phyloP scores from a whole-genome alignment of 1,284 basidiomycete species.

The Amylostereum areolatum region DNA sequence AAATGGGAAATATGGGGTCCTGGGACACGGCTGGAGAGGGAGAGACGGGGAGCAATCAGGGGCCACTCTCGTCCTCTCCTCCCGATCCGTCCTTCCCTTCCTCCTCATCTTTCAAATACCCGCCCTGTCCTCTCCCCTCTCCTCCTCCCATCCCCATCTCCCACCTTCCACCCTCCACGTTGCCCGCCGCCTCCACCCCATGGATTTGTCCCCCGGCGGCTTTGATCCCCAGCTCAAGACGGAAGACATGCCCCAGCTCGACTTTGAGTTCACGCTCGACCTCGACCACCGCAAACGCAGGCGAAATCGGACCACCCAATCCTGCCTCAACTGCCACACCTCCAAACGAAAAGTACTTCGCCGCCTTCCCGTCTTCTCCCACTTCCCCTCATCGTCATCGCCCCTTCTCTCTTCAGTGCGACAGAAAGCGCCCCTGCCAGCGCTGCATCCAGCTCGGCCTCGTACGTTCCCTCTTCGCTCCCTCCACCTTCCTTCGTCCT shows the following conservation, averaged over 20 bases:
- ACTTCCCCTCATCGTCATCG: conserved; percentile 8
- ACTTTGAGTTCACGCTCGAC: conserved; percentile 15
- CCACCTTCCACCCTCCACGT: too few relatives aligned
- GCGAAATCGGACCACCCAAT: conserved; percentile 84
- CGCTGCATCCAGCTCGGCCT: conserved; percentile 79
- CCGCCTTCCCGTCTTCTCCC: background rate
- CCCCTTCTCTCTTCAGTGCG: conserved; percentile 45
- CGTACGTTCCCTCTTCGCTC: conserved; percentile 33
- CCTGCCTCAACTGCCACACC: conserved; percentile 87
- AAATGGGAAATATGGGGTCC: too few relatives aligned
- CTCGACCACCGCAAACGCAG: conserved; percentile 35
- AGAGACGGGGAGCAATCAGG: too few relatives aligned
- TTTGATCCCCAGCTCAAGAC: conserved; percentile 14
- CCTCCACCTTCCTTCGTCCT: conserved; percentile 12
- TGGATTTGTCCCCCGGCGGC: too few relatives aligned
- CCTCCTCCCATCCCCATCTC: too few relatives aligned
- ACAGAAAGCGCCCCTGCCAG: conserved; percentile 80
- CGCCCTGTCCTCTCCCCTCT: too few relatives aligned
- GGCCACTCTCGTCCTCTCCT: too few relatives aligned
- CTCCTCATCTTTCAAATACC: too few relatives aligned
- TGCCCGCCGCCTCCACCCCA: too few relatives aligned
- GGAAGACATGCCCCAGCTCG: conserved; percentile 8
- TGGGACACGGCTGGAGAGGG: too few relatives aligned
- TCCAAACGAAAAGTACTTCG: conserved; percentile 79
- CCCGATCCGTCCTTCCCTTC: too few relatives aligned